Evolutionary conservation across 2,329 filamentous ascomycete genomes (phyloP).

Genomic region (Truncatella angustata): DNA sequence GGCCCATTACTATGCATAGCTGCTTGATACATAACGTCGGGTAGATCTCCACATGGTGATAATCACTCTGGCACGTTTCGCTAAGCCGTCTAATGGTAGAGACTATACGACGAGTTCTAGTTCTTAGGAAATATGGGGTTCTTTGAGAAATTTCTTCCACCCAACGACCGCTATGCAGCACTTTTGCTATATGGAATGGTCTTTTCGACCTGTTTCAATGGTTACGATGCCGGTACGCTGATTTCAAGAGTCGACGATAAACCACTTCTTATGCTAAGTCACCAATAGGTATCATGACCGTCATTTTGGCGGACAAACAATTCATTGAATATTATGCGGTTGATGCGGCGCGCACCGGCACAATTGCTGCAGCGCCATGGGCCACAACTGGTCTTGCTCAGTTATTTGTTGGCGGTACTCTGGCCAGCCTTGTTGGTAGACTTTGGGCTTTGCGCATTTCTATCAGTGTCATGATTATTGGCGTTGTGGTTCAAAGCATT

Average conservation of each 20-base stretch:
- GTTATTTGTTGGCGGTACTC: conserved; percentile 1
- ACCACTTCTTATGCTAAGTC: background rate
- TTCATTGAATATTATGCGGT: background rate
- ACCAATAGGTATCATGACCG: background rate
- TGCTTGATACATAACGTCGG: background rate
- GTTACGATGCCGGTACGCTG: conserved; percentile 1
- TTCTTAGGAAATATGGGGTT: background rate
- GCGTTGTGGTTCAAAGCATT: background rate
- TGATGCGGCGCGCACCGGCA: background rate
- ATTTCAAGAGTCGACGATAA: background rate
- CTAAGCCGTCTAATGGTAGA: too few relatives aligned
- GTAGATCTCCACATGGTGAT: background rate
- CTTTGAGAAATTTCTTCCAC: background rate
- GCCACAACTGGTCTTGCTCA: background rate
- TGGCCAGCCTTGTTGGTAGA: background rate
- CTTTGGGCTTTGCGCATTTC: background rate
- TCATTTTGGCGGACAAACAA: conserved; percentile 1
- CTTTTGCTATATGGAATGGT: conserved; percentile 3
- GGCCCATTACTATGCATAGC: background rate
- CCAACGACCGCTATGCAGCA: conserved; percentile 3
- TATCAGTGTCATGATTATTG: conserved; percentile 3
- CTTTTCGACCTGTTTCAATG: conserved; percentile 7
- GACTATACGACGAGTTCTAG: background rate
- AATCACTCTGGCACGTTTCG: too few relatives aligned
- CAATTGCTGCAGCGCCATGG: background rate